Conservation (phyloP, 164 flowering plant genomes). For the Vitis rotundifolia region DNA sequence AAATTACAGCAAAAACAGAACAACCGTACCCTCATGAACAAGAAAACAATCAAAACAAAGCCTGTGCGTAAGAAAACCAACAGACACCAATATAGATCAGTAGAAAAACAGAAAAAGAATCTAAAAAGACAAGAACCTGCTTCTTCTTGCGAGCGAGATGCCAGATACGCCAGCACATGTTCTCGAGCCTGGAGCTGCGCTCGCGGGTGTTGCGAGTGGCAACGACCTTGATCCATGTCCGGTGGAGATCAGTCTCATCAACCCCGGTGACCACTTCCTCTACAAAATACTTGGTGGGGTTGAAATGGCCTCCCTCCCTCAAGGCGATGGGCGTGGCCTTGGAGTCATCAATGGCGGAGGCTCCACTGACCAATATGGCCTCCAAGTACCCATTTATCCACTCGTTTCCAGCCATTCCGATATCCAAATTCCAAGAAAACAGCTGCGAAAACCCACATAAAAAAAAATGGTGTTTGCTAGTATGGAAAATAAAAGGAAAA, state of each 20-base stretch:
- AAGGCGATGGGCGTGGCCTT: conserved; percentile 30
- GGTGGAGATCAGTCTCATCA: conserved; percentile 84
- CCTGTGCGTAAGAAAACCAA: background rate
- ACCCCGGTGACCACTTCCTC: conserved; percentile 91
- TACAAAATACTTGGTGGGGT: conserved; percentile 85
- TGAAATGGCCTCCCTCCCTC: conserved; percentile 63
- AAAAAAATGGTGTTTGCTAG: background rate
- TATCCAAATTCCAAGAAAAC: background rate
- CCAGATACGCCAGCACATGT: conserved; percentile 99
- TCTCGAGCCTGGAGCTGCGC: conserved; percentile 84
- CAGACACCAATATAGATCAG: background rate
- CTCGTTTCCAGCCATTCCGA: conserved; percentile 76
- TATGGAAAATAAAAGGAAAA: too few species aligned
- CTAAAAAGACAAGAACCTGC: conserved; percentile 41
- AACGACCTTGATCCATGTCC: conserved; percentile 98
- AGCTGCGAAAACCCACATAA: background rate
- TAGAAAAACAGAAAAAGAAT: background rate
- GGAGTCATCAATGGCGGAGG: conserved; percentile 46
- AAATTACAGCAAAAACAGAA: too few species aligned
- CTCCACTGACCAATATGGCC: conserved; percentile 75
- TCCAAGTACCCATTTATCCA: conserved; percentile 95
- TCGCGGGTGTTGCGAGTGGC: conserved; percentile 91
- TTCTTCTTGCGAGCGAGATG: conserved; percentile 88
- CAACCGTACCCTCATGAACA: too few species aligned
- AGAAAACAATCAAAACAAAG: too few species aligned